These are phyloP conservation scores for Zizania palustris DNA, from an alignment of 202 grass and related monocot genomes.

Conservation along the genomic window DNA sequence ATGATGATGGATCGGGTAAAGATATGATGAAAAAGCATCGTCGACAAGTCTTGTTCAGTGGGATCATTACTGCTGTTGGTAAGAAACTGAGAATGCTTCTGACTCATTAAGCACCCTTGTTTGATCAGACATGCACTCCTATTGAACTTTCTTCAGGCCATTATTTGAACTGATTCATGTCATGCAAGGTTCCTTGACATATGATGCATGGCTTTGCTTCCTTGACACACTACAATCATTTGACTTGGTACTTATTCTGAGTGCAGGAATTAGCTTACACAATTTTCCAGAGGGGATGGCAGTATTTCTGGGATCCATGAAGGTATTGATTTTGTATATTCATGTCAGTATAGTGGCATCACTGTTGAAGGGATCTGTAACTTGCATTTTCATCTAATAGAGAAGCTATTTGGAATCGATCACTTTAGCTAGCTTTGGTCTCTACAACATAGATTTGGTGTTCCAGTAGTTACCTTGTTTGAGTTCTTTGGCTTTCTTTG, in stretches of 20 bases:
- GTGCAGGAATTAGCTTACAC: constrained; percentile 87
- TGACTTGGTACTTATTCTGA: constrained; percentile 41
- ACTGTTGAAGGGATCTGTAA: constrained; percentile 3
- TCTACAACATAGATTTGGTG: not conserved
- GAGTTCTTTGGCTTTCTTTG: constrained; percentile 22
- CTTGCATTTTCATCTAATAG: constrained; percentile 22
- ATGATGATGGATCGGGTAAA: constrained; percentile 79
- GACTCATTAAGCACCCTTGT: constrained; percentile 15
- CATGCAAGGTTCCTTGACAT: not conserved
- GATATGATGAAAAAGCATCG: constrained; percentile 90
- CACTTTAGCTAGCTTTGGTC: constrained; percentile 9
- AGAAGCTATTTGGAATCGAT: not conserved
- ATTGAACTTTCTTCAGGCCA: not conserved
- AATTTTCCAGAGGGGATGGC: constrained; percentile 98
- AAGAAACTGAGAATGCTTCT: constrained; percentile 46
- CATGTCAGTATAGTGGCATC: constrained; percentile 16
- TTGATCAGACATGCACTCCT: not conserved
- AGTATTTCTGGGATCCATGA: constrained; percentile 92
- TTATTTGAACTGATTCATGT: constrained; percentile 37
- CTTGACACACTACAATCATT: constrained; percentile 9
- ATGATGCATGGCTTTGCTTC: constrained; percentile 1
- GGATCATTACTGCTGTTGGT: constrained; percentile 95
- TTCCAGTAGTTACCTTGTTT: constrained; percentile 28
- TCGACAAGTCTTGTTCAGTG: constrained; percentile 88
- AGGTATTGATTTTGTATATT: constrained; percentile 55